Base-by-base conservation (phyloP, 1,139 yeast genomes). In the Schwanniomyces etchellsii region DNA sequence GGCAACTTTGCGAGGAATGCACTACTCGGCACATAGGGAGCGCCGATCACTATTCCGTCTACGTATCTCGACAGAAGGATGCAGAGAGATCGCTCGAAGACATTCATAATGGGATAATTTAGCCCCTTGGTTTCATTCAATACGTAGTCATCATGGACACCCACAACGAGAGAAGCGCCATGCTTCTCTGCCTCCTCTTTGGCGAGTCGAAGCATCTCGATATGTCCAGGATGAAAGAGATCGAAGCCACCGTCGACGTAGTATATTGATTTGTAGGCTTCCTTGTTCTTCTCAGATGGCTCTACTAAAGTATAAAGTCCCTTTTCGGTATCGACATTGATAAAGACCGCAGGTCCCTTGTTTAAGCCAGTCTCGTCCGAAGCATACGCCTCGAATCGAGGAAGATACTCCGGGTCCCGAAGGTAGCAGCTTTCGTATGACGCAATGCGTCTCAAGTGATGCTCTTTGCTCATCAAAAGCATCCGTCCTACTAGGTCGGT, bases 401-500 rank as follows among this genome's bases (percentile, higher is more conserved):
- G 54, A 15, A 57, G 27, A 27, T 56, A 54, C 6, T 58, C 55
- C 59, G 57, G 34, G 2, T 47, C 40, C 5, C 52, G 49, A 13
- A 74, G 47, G n/a, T 7, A 7, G 21, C 21, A 18, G n/a, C 21
- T n/a, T n/a, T 18, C 21, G 9, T 7, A 18, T 7, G 21, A 18
- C 9, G 21, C 7, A 13, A 23, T 23, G 5, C 63, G 48, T 9
- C 51, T 55, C 40, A 65, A 57, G 50, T 82, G 91, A 48, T 81
- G 89, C 18, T 52, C 58, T 39, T 71, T 75, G 30, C 74, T 64
- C 47, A 68, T 66, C 35, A 79, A 63, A 37, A 89, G 66, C 81
- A 91, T 84, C 35, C 97, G 67, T n/a, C 91, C 94, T 28, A 91
- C 96, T 37, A 91, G 70, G 52, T 91, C 97, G 0, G 98, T 91